Conservation (phyloP, 2,329 filamentous ascomycete genomes). For the Balansia obtecta region DNA sequence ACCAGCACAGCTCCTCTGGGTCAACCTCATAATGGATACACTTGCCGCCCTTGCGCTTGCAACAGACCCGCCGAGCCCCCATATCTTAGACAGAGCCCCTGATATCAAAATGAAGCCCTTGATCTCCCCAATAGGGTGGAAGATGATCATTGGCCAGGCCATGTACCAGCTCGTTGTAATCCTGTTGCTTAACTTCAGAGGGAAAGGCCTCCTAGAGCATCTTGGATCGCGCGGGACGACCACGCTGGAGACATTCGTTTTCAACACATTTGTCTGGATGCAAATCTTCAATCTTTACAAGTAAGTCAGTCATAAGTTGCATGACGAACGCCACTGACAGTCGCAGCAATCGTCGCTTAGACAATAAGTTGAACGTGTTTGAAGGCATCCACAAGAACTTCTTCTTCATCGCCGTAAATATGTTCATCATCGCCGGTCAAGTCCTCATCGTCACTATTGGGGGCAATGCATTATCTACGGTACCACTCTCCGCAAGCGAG, state of each 20-base stretch:
- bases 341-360: conserved; percentile 42
- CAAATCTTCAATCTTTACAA: conserved; percentile 48
- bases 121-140: conserved; percentile 54
- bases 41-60: conserved; percentile 53
- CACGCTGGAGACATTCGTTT: conserved; percentile 46
- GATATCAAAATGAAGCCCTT: conserved; percentile 55
- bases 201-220: conserved; percentile 32
- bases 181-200: conserved; percentile 47
- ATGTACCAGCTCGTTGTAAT: conserved; percentile 47
- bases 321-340: neutral
- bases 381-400: conserved; percentile 55
- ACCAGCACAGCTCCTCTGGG: conserved; percentile 55
- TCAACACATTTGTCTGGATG: conserved; percentile 62
- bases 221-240: conserved; percentile 26
- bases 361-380: conserved; percentile 66
- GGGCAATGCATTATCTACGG: conserved; percentile 45
- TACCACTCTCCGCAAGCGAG: conserved; percentile 47
- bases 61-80: too few species aligned
- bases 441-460: conserved; percentile 62
- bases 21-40: conserved; percentile 60
- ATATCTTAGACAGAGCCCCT: conserved; percentile 38
- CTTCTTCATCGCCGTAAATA: conserved; percentile 58
- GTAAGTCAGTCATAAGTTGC: neutral
- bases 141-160: conserved; percentile 51
- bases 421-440: conserved; percentile 60